phyloP scores from a whole-genome alignment of 306 rosid species.

The Ceratonia siliqua region DNA sequence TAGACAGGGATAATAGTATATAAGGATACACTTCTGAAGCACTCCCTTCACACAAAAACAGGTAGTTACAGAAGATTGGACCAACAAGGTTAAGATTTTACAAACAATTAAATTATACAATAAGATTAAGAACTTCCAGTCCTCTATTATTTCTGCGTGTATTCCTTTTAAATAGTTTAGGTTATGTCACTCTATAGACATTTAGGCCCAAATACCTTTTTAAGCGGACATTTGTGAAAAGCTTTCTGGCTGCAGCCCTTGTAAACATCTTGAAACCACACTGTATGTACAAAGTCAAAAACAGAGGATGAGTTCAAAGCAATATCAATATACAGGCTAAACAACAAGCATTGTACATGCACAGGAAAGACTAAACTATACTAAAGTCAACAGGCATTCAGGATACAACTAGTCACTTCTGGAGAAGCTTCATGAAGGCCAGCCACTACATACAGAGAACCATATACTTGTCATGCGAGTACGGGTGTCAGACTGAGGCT shows the following conservation, averaged over 20 bases:
- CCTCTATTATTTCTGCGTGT: not conserved
- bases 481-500: slow-evolving; percentile 6
- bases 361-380: slow-evolving; percentile 4
- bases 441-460: slow-evolving; percentile 2
- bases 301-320: slow-evolving; percentile 31
- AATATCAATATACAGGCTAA: slow-evolving; percentile 8
- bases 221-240: slow-evolving; percentile 80
- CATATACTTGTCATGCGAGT: not conserved
- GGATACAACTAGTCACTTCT: not conserved
- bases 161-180: slow-evolving; percentile 7
- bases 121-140: not conserved
- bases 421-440: slow-evolving; percentile 25
- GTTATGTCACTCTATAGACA: slow-evolving; percentile 14
- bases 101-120: not conserved
- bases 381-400: slow-evolving; percentile 17
- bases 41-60: not conserved
- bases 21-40: not conserved
- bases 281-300: slow-evolving; percentile 45
- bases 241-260: slow-evolving; percentile 89
- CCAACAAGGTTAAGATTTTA: not conserved
- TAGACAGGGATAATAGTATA: not conserved
- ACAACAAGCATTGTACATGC: slow-evolving; percentile 6
- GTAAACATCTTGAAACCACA: slow-evolving; percentile 99
- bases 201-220: slow-evolving; percentile 55
- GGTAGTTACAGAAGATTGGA: not conserved